A percentile compares a stretch with the other conserved stretches of the same genome.
phyloP scores from a whole-genome alignment of 106 monocot species.

The Posidonia australis region DNA sequence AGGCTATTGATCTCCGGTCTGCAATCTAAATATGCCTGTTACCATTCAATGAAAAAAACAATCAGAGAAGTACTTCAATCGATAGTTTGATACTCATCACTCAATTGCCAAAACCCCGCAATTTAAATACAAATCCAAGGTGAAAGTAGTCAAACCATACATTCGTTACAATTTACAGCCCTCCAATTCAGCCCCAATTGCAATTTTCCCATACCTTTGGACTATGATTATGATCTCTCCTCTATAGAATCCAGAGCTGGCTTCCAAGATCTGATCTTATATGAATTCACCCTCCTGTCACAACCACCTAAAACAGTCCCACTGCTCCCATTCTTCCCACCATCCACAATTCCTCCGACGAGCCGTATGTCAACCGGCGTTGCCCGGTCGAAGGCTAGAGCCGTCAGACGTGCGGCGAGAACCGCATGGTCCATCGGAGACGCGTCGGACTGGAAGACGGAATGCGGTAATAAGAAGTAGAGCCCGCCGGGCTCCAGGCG shows the following conservation, averaged over 20 bases:
- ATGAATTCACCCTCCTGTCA: neutral
- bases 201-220: no score
- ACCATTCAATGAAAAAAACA: no score
- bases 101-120: no score
- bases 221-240: constrained; percentile 30
- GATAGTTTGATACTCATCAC: no score
- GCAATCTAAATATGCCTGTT: no score
- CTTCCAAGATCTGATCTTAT: constrained; percentile 29
- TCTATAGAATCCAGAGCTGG: constrained; percentile 67
- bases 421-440: constrained; percentile 39
- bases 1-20: no score
- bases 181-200: no score
- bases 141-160: no score
- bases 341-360: neutral
- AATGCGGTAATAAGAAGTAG: constrained; percentile 68
- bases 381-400: constrained; percentile 20
- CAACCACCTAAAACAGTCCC: no score
- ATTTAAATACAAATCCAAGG: no score
- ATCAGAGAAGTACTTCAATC: no score
- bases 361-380: constrained; percentile 2
- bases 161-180: no score
- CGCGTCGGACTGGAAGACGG: constrained; percentile 38
- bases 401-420: constrained; percentile 40
- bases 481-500: constrained; percentile 44
- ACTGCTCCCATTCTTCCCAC: neutral